phyloP scores from a whole-genome alignment of 768 basidiomycete species.

The Tremella yokohamensis region DNA sequence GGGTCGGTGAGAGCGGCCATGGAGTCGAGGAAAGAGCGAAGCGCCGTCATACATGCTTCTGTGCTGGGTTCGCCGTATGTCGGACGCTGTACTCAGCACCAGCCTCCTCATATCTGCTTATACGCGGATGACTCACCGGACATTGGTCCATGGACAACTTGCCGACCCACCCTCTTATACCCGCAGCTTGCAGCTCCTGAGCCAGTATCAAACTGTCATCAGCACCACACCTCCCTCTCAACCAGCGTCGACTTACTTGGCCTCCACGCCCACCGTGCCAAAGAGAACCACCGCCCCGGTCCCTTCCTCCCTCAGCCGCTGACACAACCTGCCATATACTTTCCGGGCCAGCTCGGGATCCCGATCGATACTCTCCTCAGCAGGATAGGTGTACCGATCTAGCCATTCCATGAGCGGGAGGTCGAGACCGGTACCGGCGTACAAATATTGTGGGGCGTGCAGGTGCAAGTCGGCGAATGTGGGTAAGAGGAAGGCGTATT shows the following conservation, averaged over 20 bases:
- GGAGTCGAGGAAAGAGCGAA: conserved; percentile 59
- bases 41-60: conserved; percentile 57
- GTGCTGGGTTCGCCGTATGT: conserved; percentile 64
- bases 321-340: conserved; percentile 67
- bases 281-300: conserved; percentile 75
- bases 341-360: conserved; percentile 60
- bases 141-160: conserved; percentile 88
- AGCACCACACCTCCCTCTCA: neutral
- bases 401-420: conserved; percentile 82
- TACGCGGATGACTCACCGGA: conserved; percentile 44
- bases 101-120: neutral
- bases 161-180: conserved; percentile 77
- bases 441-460: conserved; percentile 84
- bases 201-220: conserved; percentile 69
- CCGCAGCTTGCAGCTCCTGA: conserved; percentile 64
- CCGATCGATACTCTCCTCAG: conserved; percentile 70
- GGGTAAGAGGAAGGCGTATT: conserved; percentile 61
- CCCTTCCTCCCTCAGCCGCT: conserved; percentile 66
- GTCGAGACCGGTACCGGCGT: conserved; percentile 80
- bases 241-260: conserved; percentile 67
- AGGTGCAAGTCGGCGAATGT: conserved; percentile 79
- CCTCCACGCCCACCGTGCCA: conserved; percentile 75
- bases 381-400: conserved; percentile 72
- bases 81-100: conserved; percentile 51
- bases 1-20: conserved; percentile 55